Evolutionary conservation across 108 stramenopile species (phyloP).

Genomic region (Cyclotella sp.): DNA sequence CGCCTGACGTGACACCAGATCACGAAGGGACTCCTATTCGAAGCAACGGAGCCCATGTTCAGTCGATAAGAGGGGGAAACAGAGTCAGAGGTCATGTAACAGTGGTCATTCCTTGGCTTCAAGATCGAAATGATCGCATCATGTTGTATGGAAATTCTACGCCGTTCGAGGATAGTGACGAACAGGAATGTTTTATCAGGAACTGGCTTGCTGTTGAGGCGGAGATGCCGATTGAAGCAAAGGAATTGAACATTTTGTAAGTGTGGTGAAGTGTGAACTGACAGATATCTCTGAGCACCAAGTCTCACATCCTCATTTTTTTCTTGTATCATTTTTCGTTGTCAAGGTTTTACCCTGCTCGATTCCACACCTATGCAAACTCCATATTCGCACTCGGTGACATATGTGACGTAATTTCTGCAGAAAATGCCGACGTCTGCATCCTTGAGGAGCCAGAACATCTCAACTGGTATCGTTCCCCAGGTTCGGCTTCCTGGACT

Average conservation of each 20-base stretch:
- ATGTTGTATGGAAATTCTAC: slow-evolving; percentile 52
- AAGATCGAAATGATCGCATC: slow-evolving; percentile 52
- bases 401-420: slow-evolving; percentile 50
- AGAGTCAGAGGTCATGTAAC: slow-evolving; percentile 47
- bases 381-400: slow-evolving; percentile 84
- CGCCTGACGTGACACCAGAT: neutral
- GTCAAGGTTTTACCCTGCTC: slow-evolving; percentile 56
- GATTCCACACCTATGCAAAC: slow-evolving; percentile 56
- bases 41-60: neutral
- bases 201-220: slow-evolving; percentile 71
- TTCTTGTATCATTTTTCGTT: neutral
- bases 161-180: slow-evolving; percentile 39
- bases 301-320: neutral
- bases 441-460: slow-evolving; percentile 94
- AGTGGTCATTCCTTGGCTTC: slow-evolving; percentile 79
- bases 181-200: slow-evolving; percentile 78
- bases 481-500: slow-evolving; percentile 73
- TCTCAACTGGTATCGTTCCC: slow-evolving; percentile 81
- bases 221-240: slow-evolving; percentile 62
- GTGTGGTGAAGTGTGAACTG: slow-evolving; percentile 26
- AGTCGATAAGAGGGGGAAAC: neutral
- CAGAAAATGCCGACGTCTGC: slow-evolving; percentile 58
- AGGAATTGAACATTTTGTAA: slow-evolving; percentile 53
- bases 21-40: no score
- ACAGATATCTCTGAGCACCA: slow-evolving; percentile 11